A percentile compares a stretch with the other conserved stretches of the same genome.
Evolutionary conservation across 2,329 filamentous ascomycete species (phyloP).

Genomic region (Sporothrix euskadiensis): DNA sequence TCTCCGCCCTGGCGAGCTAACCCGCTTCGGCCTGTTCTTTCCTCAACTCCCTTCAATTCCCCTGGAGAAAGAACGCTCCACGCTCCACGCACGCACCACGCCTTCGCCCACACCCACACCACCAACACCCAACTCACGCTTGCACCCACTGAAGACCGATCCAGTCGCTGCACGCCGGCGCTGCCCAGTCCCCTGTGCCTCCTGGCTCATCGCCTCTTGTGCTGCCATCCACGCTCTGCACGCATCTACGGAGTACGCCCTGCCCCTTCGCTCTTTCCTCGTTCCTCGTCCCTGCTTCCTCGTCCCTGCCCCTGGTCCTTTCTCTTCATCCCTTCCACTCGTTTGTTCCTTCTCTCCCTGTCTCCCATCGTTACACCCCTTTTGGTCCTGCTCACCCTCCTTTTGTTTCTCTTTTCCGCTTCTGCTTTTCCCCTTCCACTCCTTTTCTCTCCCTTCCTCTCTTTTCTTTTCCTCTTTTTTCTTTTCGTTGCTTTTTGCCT

Average conservation of each 20-base stretch:
- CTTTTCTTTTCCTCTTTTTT: slow-evolving; percentile 3
- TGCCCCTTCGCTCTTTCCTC: slow-evolving; percentile 2
- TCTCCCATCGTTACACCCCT: slow-evolving; percentile 16
- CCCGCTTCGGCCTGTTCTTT: slow-evolving; percentile 20
- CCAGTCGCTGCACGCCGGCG: slow-evolving; percentile 1
- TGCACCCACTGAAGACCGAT: neutral
- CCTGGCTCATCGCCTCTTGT: slow-evolving; percentile 22
- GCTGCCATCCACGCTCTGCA: neutral
- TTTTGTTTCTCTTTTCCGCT: slow-evolving; percentile 18
- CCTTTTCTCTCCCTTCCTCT: neutral
- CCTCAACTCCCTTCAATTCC: neutral
- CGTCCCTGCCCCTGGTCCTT: neutral
- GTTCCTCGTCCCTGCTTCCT: neutral
- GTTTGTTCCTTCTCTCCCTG: neutral
- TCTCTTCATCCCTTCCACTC: slow-evolving; percentile 8
- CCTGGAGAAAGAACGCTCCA: neutral
- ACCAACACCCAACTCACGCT: too few species aligned
- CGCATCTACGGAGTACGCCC: neutral
- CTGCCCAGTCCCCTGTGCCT: slow-evolving; percentile 12
- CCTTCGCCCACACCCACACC: neutral
- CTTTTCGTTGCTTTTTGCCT: neutral
- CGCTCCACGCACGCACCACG: slow-evolving; percentile 1
- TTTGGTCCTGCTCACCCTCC: slow-evolving; percentile 1
- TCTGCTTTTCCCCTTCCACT: neutral
- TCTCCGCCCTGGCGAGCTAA: slow-evolving; percentile 13